Evolutionary conservation across 805 yeast genomes (phyloP).

Genomic region (Tetrapisispora fleetii): DNA sequence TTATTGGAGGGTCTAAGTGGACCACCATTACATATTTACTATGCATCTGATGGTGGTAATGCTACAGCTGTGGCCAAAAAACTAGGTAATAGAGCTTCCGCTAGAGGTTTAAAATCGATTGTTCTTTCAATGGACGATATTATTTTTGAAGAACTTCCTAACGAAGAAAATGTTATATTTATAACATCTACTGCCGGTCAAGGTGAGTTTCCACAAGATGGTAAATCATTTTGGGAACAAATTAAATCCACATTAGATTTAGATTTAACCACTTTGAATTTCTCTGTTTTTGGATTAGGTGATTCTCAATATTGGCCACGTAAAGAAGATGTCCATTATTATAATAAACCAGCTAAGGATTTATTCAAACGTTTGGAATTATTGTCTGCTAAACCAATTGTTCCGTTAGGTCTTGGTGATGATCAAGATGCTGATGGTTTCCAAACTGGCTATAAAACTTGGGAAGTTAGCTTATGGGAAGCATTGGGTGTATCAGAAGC

Average conservation of each 20-base stretch:
- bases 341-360: slow-evolving; percentile 83
- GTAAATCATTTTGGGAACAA: slow-evolving; percentile 64
- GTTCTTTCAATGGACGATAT: slow-evolving; percentile 57
- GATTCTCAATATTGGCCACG: slow-evolving; percentile 97
- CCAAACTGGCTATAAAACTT: slow-evolving; percentile 78
- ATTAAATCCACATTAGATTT: slow-evolving; percentile 52
- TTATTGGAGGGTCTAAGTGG: slow-evolving; percentile 83
- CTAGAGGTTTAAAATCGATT: slow-evolving; percentile 51
- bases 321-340: slow-evolving; percentile 87
- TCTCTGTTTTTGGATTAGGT: slow-evolving; percentile 85
- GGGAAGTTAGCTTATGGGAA: slow-evolving; percentile 83
- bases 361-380: slow-evolving; percentile 52
- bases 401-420: slow-evolving; percentile 82
- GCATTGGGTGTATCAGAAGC: slow-evolving; percentile 78
- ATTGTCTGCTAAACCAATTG: slow-evolving; percentile 65
- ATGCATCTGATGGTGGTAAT: slow-evolving; percentile 88
- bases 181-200: slow-evolving; percentile 91
- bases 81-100: slow-evolving; percentile 66
- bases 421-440: slow-evolving; percentile 97
- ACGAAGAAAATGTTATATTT: slow-evolving; percentile 52
- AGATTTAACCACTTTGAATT: slow-evolving; percentile 53
- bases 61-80: slow-evolving; percentile 77
- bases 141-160: slow-evolving; percentile 62
- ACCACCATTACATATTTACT: slow-evolving; percentile 79
- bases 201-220: slow-evolving; percentile 84